Percentiles rank a stretch among this genome's conserved stretches.
Conservation (phyloP, 768 basidiomycete species). For the Tulasnella sp. region DNA sequence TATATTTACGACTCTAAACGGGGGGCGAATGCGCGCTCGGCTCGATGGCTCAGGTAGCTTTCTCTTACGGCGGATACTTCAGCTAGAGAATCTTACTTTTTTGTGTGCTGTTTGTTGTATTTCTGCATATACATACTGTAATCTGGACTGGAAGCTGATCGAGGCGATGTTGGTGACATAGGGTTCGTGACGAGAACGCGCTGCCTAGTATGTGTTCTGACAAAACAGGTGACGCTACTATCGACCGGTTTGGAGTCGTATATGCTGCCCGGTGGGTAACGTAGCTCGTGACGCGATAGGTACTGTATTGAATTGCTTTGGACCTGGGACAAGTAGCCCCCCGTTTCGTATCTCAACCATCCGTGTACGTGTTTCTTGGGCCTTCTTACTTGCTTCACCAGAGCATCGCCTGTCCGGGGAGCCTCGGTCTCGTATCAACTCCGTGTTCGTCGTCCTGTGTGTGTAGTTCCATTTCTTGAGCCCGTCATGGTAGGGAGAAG, state of each 20-base stretch:
- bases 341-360: not conserved
- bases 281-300: too few species aligned
- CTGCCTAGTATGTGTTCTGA: not conserved
- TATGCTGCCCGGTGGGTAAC: not conserved
- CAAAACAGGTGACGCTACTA: too few species aligned
- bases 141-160: too few species aligned
- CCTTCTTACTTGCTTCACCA: too few species aligned
- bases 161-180: too few species aligned
- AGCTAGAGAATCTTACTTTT: not conserved
- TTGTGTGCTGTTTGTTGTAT: not conserved
- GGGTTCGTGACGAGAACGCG: not conserved
- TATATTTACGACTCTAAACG: not conserved
- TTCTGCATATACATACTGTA: too few species aligned
- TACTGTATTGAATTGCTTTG: not conserved
- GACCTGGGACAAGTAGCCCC: not conserved
- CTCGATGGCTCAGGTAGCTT: not conserved
- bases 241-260: not conserved
- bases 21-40: not conserved
- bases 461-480: too few species aligned
- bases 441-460: too few species aligned
- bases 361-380: too few species aligned
- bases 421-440: too few species aligned
- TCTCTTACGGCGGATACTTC: not conserved
- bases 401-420: too few species aligned
- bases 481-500: too few species aligned